These are phyloP conservation scores for Claviceps quebecensis DNA, from an alignment of 2,329 filamentous ascomycete species.

Conservation along the genomic window DNA sequence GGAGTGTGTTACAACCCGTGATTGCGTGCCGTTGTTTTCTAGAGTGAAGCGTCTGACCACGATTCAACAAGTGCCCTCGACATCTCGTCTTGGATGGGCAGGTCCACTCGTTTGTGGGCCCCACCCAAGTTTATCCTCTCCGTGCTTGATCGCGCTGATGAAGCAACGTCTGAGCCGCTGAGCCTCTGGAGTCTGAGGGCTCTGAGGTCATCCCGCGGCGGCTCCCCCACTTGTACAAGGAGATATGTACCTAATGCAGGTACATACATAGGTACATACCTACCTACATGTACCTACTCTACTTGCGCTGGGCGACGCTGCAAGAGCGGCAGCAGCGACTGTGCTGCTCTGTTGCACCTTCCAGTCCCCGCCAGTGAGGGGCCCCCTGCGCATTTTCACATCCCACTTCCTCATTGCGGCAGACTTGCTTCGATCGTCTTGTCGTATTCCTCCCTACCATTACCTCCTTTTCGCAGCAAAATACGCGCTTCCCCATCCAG, in stretches of 20 bases:
- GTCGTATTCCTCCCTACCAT: neutral
- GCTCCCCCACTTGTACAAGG: neutral
- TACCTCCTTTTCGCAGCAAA: too few relatives aligned
- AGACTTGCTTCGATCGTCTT: neutral
- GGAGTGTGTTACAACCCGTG: neutral
- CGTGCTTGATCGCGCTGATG: neutral
- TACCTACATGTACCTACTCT: too few relatives aligned
- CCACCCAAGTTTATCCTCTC: neutral
- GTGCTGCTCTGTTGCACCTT: neutral
- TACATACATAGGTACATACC: too few relatives aligned
- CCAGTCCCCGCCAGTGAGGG: too few relatives aligned
- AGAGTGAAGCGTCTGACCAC: neutral
- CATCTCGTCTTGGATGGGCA: neutral
- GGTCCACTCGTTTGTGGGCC: neutral
- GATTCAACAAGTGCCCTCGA: neutral
- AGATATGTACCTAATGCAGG: neutral
- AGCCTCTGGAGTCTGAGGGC: too few relatives aligned
- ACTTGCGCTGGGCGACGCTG: too few relatives aligned
- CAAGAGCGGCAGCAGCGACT: too few relatives aligned
- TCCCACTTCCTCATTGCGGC: too few relatives aligned
- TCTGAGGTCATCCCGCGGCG: neutral
- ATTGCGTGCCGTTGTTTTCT: neutral
- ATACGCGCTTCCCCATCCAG: neutral
- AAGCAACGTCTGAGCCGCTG: too few relatives aligned
- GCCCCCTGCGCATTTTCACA: too few relatives aligned